These are phyloP conservation scores for Papiliotrema fonsecae DNA, from an alignment of 1,284 basidiomycete species.

Conservation along the genomic window DNA sequence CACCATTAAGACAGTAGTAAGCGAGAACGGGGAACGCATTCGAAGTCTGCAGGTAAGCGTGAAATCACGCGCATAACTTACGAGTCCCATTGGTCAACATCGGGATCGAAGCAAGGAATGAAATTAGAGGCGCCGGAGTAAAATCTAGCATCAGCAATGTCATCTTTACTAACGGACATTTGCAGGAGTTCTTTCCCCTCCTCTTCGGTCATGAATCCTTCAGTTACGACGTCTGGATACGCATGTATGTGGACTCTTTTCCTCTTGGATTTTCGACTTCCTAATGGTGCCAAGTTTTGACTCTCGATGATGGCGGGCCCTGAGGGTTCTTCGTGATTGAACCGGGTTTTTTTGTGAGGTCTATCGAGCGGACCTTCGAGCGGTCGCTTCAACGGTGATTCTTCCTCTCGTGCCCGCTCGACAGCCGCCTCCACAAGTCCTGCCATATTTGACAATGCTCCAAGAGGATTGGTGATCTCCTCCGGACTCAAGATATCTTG, in stretches of 20 bases:
- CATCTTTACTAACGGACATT: slow-evolving; percentile 56
- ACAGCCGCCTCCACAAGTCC: slow-evolving; percentile 48
- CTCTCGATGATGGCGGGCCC: slow-evolving; percentile 30
- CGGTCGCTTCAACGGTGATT: slow-evolving; percentile 5
- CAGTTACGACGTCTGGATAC: slow-evolving; percentile 43
- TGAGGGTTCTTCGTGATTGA: slow-evolving; percentile 12
- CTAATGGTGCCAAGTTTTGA: slow-evolving; percentile 31
- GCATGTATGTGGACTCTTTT: slow-evolving; percentile 42
- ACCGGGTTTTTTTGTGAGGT: slow-evolving; percentile 21
- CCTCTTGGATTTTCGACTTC: slow-evolving; percentile 20
- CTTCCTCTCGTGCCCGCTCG: slow-evolving; percentile 43
- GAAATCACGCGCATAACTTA: slow-evolving; percentile 11
- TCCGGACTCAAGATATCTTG: slow-evolving; percentile 36
- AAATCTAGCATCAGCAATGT: slow-evolving; percentile 49
- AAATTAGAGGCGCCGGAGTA: slow-evolving; percentile 82
- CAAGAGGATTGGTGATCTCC: slow-evolving; percentile 44
- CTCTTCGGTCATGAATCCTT: slow-evolving; percentile 65
- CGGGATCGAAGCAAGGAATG: slow-evolving; percentile 74
- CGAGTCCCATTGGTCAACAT: slow-evolving; percentile 69
- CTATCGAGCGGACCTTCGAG: slow-evolving; percentile 10
- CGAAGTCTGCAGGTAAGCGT: slow-evolving; percentile 23
- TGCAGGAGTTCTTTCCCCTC: slow-evolving; percentile 78
- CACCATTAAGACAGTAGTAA: slow-evolving; percentile 80
- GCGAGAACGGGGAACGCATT: slow-evolving; percentile 44
- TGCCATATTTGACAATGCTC: slow-evolving; percentile 46